Conservation (phyloP, 306 rosid genomes). For the Psophocarpus tetragonolobus region DNA sequence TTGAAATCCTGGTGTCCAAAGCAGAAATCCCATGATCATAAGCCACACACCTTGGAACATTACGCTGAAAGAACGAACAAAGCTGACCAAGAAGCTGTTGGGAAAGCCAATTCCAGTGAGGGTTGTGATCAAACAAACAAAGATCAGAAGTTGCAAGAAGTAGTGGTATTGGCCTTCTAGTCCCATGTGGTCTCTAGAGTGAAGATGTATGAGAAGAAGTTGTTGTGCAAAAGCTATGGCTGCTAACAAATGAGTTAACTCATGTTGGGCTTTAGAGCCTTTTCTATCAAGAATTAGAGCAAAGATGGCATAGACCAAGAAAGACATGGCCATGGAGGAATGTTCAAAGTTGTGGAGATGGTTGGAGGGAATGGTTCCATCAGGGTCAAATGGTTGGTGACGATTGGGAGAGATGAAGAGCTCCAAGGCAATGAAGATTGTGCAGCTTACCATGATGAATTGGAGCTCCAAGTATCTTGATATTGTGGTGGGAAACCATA, state of each 20-base stretch:
- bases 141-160: constrained; percentile 54
- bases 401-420: constrained; percentile 58
- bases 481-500: constrained; percentile 66
- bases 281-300: constrained; percentile 51
- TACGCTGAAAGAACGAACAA: constrained; percentile 61
- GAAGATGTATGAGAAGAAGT: constrained; percentile 67
- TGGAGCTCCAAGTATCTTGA: constrained; percentile 60
- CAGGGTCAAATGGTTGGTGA: constrained; percentile 73
- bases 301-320: constrained; percentile 54
- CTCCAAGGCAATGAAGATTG: constrained; percentile 66
- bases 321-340: constrained; percentile 55
- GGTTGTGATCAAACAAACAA: constrained; percentile 46
- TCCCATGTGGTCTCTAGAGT: constrained; percentile 72
- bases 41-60: constrained; percentile 79
- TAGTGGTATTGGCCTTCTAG: constrained; percentile 80
- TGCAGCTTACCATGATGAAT: constrained; percentile 50
- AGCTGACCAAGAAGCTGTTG: constrained; percentile 59
- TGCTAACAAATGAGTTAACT: constrained; percentile 53
- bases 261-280: constrained; percentile 34
- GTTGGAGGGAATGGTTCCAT: constrained; percentile 72
- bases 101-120: constrained; percentile 62
- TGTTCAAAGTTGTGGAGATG: constrained; percentile 91
- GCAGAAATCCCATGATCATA: constrained; percentile 64
- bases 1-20: constrained; percentile 57
- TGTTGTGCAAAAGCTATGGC: constrained; percentile 66